phyloP scores from a whole-genome alignment of 352 stramenopile species.

The Phytophthora fragariaefolia region DNA sequence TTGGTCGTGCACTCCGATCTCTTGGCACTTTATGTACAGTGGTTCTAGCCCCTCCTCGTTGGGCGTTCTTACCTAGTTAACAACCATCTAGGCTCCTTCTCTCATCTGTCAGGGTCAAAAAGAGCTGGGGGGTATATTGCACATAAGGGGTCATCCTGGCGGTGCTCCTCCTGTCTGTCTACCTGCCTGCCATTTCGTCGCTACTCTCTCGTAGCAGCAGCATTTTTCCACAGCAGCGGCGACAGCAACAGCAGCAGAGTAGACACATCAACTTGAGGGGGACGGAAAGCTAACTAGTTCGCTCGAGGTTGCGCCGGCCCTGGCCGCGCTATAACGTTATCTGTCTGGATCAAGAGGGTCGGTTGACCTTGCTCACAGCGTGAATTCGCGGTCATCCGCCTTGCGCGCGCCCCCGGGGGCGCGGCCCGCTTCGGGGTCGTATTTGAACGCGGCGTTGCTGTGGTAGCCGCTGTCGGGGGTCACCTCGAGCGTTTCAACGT shows the following conservation, averaged over 20 bases:
- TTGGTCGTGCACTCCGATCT: neutral
- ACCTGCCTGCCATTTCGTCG: neutral
- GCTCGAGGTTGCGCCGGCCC: constrained; percentile 8
- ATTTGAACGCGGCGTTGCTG: constrained; percentile 34
- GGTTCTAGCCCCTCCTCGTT: too few relatives aligned
- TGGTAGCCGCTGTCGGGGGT: constrained; percentile 39
- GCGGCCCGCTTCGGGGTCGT: constrained; percentile 35
- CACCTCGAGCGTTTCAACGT: constrained; percentile 46
- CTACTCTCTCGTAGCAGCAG: constrained; percentile 13
- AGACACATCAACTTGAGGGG: constrained; percentile 13
- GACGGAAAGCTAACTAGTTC: constrained; percentile 29
- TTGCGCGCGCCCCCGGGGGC: constrained; percentile 24
- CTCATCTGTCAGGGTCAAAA: neutral
- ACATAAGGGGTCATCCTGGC: neutral
- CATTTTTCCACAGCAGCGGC: neutral
- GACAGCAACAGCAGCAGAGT: too few relatives aligned
- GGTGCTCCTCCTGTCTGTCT: neutral
- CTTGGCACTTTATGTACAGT: neutral
- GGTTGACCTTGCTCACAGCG: constrained; percentile 24
- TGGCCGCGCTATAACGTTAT: constrained; percentile 40
- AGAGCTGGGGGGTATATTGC: constrained; percentile 6
- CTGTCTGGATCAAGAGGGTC: constrained; percentile 6
- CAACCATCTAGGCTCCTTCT: too few relatives aligned
- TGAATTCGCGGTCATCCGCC: constrained; percentile 47
- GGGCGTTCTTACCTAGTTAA: too few relatives aligned